These are phyloP conservation scores for Annulohypoxylon nitens DNA, from an alignment of 495 filamentous ascomycete species.

Conservation along the genomic window DNA sequence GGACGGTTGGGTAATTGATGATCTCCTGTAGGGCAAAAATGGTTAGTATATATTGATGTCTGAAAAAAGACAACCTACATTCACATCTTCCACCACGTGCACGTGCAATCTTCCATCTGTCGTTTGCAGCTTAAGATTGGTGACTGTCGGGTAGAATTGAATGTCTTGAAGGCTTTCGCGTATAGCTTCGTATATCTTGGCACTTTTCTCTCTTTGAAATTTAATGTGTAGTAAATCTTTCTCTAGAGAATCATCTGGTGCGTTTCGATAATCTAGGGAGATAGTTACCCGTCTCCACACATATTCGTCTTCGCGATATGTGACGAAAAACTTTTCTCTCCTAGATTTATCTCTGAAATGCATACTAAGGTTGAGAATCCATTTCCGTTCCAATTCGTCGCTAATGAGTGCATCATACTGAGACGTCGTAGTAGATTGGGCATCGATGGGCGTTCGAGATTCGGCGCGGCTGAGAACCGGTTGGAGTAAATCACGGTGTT, in stretches of 20 bases:
- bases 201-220: slow-evolving; percentile 93
- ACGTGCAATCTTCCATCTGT: slow-evolving; percentile 91
- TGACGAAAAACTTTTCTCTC: slow-evolving; percentile 98
- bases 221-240: slow-evolving; percentile 79
- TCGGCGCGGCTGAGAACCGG: slow-evolving; percentile 41
- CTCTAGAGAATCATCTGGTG: slow-evolving; percentile 85
- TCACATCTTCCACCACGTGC: slow-evolving; percentile 97
- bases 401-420: slow-evolving; percentile 72
- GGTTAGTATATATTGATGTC: slow-evolving; percentile 35
- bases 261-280: slow-evolving; percentile 91
- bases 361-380: slow-evolving; percentile 99
- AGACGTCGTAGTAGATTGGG: slow-evolving; percentile 62
- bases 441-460: slow-evolving; percentile 50
- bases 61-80: slow-evolving; percentile 60
- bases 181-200: slow-evolving; percentile 96
- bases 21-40: slow-evolving; percentile 70
- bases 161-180: slow-evolving; percentile 91
- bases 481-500: slow-evolving; percentile 25
- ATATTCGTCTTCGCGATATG: slow-evolving; percentile 81
- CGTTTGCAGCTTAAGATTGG: slow-evolving; percentile 95
- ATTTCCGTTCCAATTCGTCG: slow-evolving; percentile 86
- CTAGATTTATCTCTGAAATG: slow-evolving; percentile 95
- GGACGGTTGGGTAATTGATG: slow-evolving; percentile 84
- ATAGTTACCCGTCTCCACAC: slow-evolving; percentile 91
- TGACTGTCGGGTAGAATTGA: slow-evolving; percentile 94